Base-by-base conservation (phyloP, 495 filamentous ascomycete genomes). In the Bryoglossum gracile region DNA sequence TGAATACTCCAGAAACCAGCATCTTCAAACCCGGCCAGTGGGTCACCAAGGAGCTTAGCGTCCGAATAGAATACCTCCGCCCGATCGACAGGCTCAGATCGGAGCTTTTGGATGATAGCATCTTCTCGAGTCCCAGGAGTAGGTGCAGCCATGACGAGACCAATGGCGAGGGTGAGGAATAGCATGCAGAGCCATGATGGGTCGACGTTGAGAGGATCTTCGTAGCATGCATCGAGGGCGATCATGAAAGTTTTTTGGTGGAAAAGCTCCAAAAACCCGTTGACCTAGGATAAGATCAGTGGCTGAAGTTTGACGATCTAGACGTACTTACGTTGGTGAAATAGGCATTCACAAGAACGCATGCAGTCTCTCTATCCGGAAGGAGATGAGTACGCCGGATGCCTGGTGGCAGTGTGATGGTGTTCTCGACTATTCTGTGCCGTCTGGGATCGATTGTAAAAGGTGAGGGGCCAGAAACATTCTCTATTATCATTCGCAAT, bases 401-500 rank as follows among this genome's bases (percentile, higher is more conserved):
- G 22, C 46, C 50, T n/a, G 34, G 28, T 5, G 77, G 72, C 16
- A 78, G 58, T 16, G 71, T 59, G 25, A 78, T 66, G n/a, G 64
- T 65, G 43, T 74, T 76, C 57, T 87, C 83, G 44, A 81, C 63
- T 63, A 89, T 83, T 19, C 77, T 77, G 59, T 87, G 81, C 36
- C 83, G 71, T 43, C 73, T 75, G 13, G 80, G 83, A 54, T 87
- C 84, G 38, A 76, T 67, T 8, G 83, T 87, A 46, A 89, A 87
- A 4, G 74, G 69, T 8, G 81, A 84, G 2, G 74, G 58, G 4
- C 84, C 83, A 18, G 78, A 76, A 11, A 77, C 77, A 37, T 72
- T 81, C 30, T 78, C 78, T 10, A 89, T 81, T 48, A 87, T 82
- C 55, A 84, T 81, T 25, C 83, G 81, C 33, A 87, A 75, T 48